These are phyloP conservation scores for Carex cristatella DNA, from an alignment of 176 grass and related monocot genomes.

Conservation along the genomic window DNA sequence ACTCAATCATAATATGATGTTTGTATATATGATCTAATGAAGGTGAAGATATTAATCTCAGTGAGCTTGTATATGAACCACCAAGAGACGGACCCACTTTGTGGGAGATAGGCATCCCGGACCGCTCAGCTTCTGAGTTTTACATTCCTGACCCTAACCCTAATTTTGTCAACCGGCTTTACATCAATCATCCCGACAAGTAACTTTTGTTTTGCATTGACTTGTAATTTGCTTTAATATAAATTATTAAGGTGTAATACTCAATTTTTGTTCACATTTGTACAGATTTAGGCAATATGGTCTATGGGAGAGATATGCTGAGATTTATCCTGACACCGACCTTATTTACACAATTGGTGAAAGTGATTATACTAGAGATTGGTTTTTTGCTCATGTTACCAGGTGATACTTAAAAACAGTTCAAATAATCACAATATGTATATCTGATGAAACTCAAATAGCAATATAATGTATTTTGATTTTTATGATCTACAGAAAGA, in stretches of 20 bases:
- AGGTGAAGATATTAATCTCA: conserved; percentile 65
- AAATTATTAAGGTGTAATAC: neutral
- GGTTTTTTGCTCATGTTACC: conserved; percentile 89
- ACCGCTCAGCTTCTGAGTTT: conserved; percentile 67
- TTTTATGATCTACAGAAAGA: conserved; percentile 40
- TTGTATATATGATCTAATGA: neutral
- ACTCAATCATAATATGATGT: neutral
- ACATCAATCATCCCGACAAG: conserved; percentile 67
- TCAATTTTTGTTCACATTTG: neutral
- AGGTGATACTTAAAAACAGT: conserved; percentile 35
- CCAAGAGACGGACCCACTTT: conserved; percentile 75
- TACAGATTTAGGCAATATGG: conserved; percentile 86
- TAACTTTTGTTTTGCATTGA: conserved; percentile 18
- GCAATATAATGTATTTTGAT: neutral
- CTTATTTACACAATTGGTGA: conserved; percentile 57
- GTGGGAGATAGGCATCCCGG: conserved; percentile 79
- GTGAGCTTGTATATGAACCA: conserved; percentile 58
- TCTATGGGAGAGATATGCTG: conserved; percentile 82
- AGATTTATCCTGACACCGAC: conserved; percentile 58
- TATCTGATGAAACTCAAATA: neutral
- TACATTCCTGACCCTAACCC: conserved; percentile 78
- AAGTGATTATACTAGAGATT: conserved; percentile 65
- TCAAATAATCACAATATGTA: neutral
- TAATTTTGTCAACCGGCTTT: conserved; percentile 58
- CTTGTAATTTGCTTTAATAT: conserved; percentile 12